These are phyloP conservation scores for Boletus sensibilis DNA, from an alignment of 768 basidiomycete species.

Conservation along the genomic window DNA sequence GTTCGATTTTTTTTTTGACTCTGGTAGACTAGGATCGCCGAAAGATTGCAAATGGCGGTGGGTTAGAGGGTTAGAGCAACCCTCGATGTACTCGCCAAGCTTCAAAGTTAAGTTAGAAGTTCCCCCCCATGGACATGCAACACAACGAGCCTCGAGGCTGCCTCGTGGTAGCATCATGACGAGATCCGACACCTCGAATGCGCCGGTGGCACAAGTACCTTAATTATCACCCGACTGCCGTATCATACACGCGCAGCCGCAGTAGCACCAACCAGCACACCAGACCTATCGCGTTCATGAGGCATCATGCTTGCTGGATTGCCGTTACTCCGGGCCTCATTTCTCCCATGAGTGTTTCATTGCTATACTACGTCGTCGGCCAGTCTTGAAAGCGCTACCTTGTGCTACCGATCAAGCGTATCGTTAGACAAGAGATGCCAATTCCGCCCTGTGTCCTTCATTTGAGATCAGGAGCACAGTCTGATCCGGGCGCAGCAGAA, in stretches of 20 bases:
- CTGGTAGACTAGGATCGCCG: background rate
- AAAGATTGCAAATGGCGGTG: background rate
- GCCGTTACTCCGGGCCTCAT: background rate
- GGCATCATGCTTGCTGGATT: background rate
- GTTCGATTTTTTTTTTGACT: background rate
- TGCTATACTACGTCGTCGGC: background rate
- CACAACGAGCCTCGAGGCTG: conserved; percentile 16
- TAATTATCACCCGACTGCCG: background rate
- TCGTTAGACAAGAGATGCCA: background rate
- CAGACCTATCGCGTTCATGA: background rate
- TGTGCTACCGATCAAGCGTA: background rate
- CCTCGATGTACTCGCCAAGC: background rate
- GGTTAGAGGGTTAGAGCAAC: background rate
- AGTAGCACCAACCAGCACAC: background rate
- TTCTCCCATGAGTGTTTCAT: background rate
- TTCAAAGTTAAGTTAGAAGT: background rate
- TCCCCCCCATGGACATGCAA: background rate
- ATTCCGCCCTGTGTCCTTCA: background rate
- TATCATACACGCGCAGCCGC: background rate
- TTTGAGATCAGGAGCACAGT: background rate
- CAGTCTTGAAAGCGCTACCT: background rate
- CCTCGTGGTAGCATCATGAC: conserved; percentile 5
- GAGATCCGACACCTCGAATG: no score
- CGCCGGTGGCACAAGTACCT: background rate
- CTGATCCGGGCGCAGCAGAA: background rate